A percentile compares a stretch with the other conserved stretches of the same genome.
Evolutionary conservation across 345 rosid species (phyloP).

Genomic region (Firmiana major): DNA sequence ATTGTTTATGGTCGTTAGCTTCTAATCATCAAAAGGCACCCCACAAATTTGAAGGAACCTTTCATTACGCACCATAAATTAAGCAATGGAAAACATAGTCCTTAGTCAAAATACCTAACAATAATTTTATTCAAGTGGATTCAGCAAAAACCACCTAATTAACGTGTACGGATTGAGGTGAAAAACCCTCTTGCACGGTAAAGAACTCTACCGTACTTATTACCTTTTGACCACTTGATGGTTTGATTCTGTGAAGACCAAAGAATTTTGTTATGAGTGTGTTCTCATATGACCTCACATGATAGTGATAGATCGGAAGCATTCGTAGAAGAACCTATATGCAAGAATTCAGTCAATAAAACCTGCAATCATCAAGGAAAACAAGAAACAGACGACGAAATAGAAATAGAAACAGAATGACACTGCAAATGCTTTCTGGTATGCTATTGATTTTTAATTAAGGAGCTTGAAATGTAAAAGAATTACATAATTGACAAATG

Average conservation of each 20-base stretch:
- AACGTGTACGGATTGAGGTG: neutral
- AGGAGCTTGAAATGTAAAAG: neutral
- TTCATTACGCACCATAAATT: neutral
- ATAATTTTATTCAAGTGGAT: neutral
- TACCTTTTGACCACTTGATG: conserved; percentile 98
- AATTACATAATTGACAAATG: neutral
- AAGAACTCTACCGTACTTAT: conserved; percentile 1
- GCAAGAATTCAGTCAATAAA: conserved; percentile 25
- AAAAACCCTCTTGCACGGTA: neutral
- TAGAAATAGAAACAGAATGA: conserved; percentile 7
- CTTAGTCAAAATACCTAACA: neutral
- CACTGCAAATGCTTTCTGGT: neutral
- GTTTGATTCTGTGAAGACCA: conserved; percentile 99
- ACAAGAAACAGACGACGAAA: conserved; percentile 5
- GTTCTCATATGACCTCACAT: conserved; percentile 85
- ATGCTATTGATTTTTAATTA: neutral
- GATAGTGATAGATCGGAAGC: conserved; percentile 97
- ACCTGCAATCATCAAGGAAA: conserved; percentile 3
- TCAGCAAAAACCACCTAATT: neutral
- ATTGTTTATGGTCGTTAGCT: conserved; percentile 26
- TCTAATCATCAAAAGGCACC: conserved; percentile 10
- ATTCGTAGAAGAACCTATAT: conserved; percentile 85
- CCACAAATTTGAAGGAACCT: conserved; percentile 13
- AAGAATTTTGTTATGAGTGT: conserved; percentile 95
- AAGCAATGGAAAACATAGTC: conserved; percentile 10